These are phyloP conservation scores for Hypholoma sublateritium DNA, from an alignment of 768 basidiomycete species.

Conservation along the genomic window DNA sequence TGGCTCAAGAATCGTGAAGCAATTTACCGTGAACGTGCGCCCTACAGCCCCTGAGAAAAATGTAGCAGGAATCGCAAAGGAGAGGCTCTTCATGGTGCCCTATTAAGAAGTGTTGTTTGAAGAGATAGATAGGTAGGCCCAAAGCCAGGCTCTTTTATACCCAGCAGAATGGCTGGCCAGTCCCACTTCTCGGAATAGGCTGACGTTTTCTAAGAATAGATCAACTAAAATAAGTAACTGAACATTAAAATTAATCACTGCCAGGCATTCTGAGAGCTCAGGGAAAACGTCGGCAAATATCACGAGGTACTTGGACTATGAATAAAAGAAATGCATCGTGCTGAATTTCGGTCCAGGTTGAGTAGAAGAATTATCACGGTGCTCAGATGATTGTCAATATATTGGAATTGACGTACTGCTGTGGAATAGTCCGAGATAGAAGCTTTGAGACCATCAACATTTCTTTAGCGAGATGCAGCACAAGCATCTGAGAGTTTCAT, in stretches of 20 bases:
- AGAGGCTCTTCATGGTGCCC: constrained; percentile 8
- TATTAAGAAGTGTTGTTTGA: too few species aligned
- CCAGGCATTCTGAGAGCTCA: not conserved
- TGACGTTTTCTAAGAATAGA: too few species aligned
- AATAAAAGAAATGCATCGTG: not conserved
- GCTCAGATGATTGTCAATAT: constrained; percentile 1
- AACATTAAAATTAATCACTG: not conserved
- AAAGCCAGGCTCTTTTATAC: too few species aligned
- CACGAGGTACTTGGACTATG: not conserved
- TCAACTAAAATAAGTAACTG: too few species aligned
- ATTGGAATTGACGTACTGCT: not conserved
- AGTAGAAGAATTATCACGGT: not conserved
- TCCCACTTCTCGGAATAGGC: too few species aligned
- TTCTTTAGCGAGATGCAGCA: not conserved
- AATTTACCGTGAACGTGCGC: constrained; percentile 10
- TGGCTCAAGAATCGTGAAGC: not conserved
- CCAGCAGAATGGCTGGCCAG: too few species aligned
- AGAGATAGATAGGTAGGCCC: not conserved
- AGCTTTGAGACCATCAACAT: not conserved
- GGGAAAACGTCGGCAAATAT: constrained; percentile 2
- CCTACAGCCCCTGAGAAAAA: constrained; percentile 9
- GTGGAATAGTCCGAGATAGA: not conserved
- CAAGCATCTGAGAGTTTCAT: not conserved
- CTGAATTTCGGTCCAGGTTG: not conserved
- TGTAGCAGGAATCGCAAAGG: constrained; percentile 6